Evolutionary conservation across 345 rosid genomes (phyloP).

Genomic region (Draba incana): DNA sequence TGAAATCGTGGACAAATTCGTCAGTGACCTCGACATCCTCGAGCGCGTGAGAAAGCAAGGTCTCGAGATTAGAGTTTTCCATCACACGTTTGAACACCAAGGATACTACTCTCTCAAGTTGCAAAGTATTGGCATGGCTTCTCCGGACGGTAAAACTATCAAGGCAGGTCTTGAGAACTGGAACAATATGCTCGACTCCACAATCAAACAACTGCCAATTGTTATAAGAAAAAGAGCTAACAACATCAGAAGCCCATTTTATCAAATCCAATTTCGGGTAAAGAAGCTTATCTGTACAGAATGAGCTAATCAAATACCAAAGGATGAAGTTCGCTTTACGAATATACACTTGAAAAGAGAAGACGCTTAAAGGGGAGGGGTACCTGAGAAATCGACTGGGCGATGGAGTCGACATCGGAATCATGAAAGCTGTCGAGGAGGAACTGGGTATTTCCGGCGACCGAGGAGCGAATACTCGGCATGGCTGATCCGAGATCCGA

Average conservation of each 20-base stretch:
- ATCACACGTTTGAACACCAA: constrained; percentile 57
- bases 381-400: constrained; percentile 71
- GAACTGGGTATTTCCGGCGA: constrained; percentile 72
- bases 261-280: no score
- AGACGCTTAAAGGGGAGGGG: not conserved
- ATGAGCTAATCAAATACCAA: not conserved
- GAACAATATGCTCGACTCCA: constrained; percentile 65
- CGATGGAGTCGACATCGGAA: constrained; percentile 59
- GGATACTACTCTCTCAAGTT: constrained; percentile 53
- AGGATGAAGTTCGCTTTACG: no score
- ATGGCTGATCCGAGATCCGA: constrained; percentile 45
- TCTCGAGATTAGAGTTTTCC: constrained; percentile 60
- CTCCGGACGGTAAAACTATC: constrained; percentile 52
- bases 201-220: constrained; percentile 57
- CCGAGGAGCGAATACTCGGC: constrained; percentile 52
- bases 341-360: no score
- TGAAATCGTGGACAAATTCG: constrained; percentile 54
- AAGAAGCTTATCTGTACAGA: no score
- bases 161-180: constrained; percentile 66
- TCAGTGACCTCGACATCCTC: constrained; percentile 50
- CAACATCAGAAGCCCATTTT: no score
- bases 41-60: constrained; percentile 65
- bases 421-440: constrained; percentile 61
- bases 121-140: constrained; percentile 46
- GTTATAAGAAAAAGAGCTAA: not conserved